Evolutionary conservation across 2,329 filamentous ascomycete genomes (phyloP), one percentile per base, ranked within the genome.

Genomic region (Fusarium sublunatum): DNA sequence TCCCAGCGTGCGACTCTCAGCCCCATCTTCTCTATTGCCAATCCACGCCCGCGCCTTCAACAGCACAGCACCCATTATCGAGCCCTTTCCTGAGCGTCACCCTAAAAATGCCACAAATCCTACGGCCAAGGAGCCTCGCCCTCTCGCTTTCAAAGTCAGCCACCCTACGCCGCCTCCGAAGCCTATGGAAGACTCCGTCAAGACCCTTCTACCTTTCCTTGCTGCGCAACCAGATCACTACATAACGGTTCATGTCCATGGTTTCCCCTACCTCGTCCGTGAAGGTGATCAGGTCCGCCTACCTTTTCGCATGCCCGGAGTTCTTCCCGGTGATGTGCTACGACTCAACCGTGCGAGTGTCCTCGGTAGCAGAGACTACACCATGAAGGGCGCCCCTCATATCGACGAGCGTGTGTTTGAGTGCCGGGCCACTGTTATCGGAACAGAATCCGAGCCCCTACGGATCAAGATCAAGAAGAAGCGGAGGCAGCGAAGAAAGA

Each of bases 321-420:
- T 92, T 6, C 78, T 83, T 7, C 89, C 93, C 1, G 95, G 95
- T 28, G 94, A 98, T 74, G 81, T 96, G 34, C 83, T 99, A 58
- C 91, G 93, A 7, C 84, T 99, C 55, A 94, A 97, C 79, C 89
- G 93, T 53, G 95, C 93, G 24, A 89, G 87, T 36, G 82, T 89
- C 50, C 79, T 99, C 40, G 95, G 95, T 26, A 94, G 89, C 67
- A 85, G 95, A 64, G 94, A 98, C 76, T 96, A 91, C 78, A 97
- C 94, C 6, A 82, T 98, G 64, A 91, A 93, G 76, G 91, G 91
- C 6, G 80, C 84, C 5, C 88, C 91, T n/a, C 94, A 91, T 73
- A 79, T 98, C 61, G 93, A 97, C 75, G 90, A 94, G 76, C 79
- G 87, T 50, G 77, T 97, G 55, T 98, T 93, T 71, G 90, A 91